Evolutionary conservation across 2,329 filamentous ascomycete genomes (phyloP).

Genomic region (Diaporthe eres): DNA sequence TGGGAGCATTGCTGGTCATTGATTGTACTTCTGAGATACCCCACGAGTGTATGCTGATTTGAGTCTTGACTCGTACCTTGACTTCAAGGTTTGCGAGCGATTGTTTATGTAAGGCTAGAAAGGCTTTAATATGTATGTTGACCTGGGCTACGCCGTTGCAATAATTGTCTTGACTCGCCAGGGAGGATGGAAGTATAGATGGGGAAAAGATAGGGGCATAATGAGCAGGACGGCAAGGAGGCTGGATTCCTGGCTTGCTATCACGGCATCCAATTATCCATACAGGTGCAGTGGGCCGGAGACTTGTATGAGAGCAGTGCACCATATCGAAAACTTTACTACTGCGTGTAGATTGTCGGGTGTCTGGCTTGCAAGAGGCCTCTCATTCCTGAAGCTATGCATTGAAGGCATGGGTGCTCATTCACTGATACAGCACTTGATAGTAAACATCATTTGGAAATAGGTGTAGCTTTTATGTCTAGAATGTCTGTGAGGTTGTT

Average conservation of each 20-base stretch:
- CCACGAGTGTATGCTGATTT: constrained; percentile 37
- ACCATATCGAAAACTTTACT: not conserved
- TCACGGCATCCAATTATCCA: not conserved
- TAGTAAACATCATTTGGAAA: not conserved
- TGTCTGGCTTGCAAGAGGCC: not conserved
- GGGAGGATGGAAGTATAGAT: not conserved
- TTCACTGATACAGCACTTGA: not conserved
- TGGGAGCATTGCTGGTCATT: constrained; percentile 17
- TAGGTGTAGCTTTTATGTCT: not conserved
- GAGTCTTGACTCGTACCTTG: constrained; percentile 5
- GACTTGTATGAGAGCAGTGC: not conserved
- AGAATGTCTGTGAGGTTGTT: not conserved
- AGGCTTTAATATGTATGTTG: not conserved
- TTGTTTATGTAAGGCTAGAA: not conserved
- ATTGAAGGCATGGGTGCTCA: not conserved
- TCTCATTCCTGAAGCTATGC: not conserved
- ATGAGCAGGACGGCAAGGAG: not conserved
- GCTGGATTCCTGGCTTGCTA: not conserved
- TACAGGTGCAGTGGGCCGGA: not conserved
- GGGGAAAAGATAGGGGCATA: not conserved
- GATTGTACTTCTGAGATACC: constrained; percentile 43
- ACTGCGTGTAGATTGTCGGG: too few species aligned
- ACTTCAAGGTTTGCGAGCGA: not conserved
- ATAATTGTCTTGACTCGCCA: not conserved
- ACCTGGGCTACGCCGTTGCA: not conserved